Base-by-base conservation (phyloP, 208 protist genomes). In the Wallacemonas rigidus region DNA sequence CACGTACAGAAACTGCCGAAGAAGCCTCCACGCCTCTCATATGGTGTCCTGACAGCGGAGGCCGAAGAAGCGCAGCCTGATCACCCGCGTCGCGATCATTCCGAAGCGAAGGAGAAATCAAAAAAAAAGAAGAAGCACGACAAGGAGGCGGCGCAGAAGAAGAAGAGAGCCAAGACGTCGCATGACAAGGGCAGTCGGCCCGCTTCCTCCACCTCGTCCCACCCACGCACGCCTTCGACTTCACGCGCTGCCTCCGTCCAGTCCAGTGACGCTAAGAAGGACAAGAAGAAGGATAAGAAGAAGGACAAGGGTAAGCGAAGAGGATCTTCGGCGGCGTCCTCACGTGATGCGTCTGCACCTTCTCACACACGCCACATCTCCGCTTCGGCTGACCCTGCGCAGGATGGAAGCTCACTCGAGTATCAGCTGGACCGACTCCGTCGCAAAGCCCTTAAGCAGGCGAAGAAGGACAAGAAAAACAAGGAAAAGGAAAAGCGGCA, bases 391-490 rank as follows among this genome's bases (percentile, higher is more conserved):
- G 3, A 9, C 38, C 14, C 4, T 17, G 51, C 40, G 41, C 44
- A 63, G 1, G 41, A 9, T 3, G 54, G 58, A 17, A 65, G 60
- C 8, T 75, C 71, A 14, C 9, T 75, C 11, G 71, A 65, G 64
- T 70, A 76, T 17, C 63, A 76, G 15, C 63, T 70, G 3, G 60
- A 63, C 44, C 55, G 67, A 17, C 67, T 69, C 6, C 44, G 40
- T 11, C 36, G 40, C 6, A 60, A 80, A 69, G 60, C 60, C 12
- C n/a, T 3, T 8, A 50, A 44, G 39, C 54, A 69, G 39, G 61
- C 15, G 26, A 69, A 75, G 50, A 60, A 75, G 36, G 43, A 71
- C 11, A 77, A 55, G 60, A 77, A 61, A 67, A 58, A 56, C 17
- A 54, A 67, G 50, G 55, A 56, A 14, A 55, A 76, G 61, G 54